Conservation (phyloP, 805 yeast species). For the Myxozyma nipponensis region DNA sequence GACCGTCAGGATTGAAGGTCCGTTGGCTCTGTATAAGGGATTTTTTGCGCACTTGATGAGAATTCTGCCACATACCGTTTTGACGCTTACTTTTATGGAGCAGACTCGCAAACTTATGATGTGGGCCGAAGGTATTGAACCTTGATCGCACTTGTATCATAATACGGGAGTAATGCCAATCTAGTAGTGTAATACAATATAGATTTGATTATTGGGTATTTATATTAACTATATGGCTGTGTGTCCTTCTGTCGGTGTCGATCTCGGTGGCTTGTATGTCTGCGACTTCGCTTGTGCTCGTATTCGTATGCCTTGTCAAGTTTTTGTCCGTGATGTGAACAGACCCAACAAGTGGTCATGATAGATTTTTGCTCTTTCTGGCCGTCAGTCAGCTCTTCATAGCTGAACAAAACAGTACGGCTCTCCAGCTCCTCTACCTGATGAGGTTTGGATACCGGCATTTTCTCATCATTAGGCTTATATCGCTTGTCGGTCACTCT, state of each 20-base stretch:
- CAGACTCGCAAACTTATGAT: constrained; percentile 71
- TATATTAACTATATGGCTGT: too few relatives aligned
- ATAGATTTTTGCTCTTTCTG: constrained; percentile 4
- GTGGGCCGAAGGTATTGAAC: constrained; percentile 39
- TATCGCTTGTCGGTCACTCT: constrained; percentile 3
- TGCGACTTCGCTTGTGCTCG: too few relatives aligned
- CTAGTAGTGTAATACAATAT: too few relatives aligned
- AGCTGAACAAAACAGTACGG: constrained; percentile 13
- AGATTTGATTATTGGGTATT: too few relatives aligned
- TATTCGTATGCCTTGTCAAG: constrained; percentile 17
- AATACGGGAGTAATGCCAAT: too few relatives aligned
- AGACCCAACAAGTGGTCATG: constrained; percentile 21
- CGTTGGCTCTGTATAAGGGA: constrained; percentile 85
- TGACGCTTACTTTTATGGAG: constrained; percentile 91
- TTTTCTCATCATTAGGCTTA: constrained; percentile 5
- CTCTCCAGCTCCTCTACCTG: constrained; percentile 3
- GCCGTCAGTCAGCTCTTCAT: constrained; percentile 11
- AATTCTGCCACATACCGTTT: constrained; percentile 84
- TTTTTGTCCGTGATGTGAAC: constrained; percentile 14
- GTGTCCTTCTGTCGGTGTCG: too few relatives aligned
- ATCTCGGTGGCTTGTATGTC: too few relatives aligned
- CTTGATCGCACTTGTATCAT: background rate
- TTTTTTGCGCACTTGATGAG: constrained; percentile 89
- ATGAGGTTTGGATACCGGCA: background rate
- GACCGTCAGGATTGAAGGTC: constrained; percentile 80